Evolutionary conservation across 2,329 filamentous ascomycete genomes (phyloP).

Genomic region (Chaetomium strumarium): DNA sequence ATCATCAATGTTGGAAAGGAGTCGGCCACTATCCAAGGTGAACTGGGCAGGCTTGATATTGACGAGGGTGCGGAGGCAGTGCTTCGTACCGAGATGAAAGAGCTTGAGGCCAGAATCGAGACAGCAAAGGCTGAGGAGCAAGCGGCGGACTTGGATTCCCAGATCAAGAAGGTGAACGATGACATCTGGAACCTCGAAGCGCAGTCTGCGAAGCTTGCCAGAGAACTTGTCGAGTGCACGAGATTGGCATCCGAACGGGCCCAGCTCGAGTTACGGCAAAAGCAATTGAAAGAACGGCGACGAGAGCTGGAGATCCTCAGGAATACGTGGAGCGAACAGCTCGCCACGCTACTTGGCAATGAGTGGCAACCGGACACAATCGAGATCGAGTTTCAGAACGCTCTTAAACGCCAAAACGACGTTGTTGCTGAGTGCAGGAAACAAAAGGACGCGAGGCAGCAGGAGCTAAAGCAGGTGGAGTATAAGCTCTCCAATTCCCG

Average conservation of each 20-base stretch:
- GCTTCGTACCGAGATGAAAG: slow-evolving; percentile 66
- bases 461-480: slow-evolving; percentile 71
- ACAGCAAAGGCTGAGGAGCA: slow-evolving; percentile 59
- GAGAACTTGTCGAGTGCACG: slow-evolving; percentile 79
- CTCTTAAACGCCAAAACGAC: slow-evolving; percentile 51
- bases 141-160: slow-evolving; percentile 61
- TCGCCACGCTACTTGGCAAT: slow-evolving; percentile 57
- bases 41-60: slow-evolving; percentile 66
- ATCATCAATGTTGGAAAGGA: slow-evolving; percentile 70
- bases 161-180: slow-evolving; percentile 60
- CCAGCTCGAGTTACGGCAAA: slow-evolving; percentile 74
- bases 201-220: slow-evolving; percentile 63
- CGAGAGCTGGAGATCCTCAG: slow-evolving; percentile 71
- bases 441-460: slow-evolving; percentile 62
- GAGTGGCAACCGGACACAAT: slow-evolving; percentile 66
- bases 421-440: slow-evolving; percentile 60
- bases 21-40: slow-evolving; percentile 57
- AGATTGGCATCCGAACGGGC: slow-evolving; percentile 76
- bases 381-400: slow-evolving; percentile 63
- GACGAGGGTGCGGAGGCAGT: slow-evolving; percentile 81
- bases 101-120: slow-evolving; percentile 58
- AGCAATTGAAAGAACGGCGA: slow-evolving; percentile 68
- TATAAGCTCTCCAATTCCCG: slow-evolving; percentile 62
- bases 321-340: slow-evolving; percentile 65
- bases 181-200: slow-evolving; percentile 65